Evolutionary conservation across 805 yeast genomes (phyloP).

Genomic region (Candida suzukii): DNA sequence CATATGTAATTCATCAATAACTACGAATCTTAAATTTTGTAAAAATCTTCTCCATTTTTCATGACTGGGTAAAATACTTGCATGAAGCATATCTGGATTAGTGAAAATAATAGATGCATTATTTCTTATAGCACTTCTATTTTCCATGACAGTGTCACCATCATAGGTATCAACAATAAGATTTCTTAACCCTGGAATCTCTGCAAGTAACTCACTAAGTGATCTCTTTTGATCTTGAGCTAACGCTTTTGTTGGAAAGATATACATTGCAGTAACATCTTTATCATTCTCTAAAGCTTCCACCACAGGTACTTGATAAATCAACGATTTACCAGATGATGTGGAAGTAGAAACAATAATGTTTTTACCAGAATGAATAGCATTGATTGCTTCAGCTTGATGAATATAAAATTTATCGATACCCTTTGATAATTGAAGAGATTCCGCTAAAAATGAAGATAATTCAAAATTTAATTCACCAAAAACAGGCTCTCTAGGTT

Average conservation of each 20-base stretch:
- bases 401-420: slow-evolving; percentile 63
- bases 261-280: slow-evolving; percentile 65
- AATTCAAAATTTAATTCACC: slow-evolving; percentile 34
- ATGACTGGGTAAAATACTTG: slow-evolving; percentile 75
- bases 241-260: slow-evolving; percentile 94
- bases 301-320: slow-evolving; percentile 83
- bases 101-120: slow-evolving; percentile 80
- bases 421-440: slow-evolving; percentile 41
- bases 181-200: slow-evolving; percentile 37
- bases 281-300: slow-evolving; percentile 34
- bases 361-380: slow-evolving; percentile 48
- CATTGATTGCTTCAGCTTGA: slow-evolving; percentile 71
- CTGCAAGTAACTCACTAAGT: slow-evolving; percentile 48
- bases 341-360: slow-evolving; percentile 92
- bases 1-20: slow-evolving; percentile 82
- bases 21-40: slow-evolving; percentile 55
- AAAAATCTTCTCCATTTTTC: slow-evolving; percentile 69
- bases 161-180: slow-evolving; percentile 75
- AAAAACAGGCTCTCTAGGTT: slow-evolving; percentile 38
- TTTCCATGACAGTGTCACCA: slow-evolving; percentile 75
- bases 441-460: slow-evolving; percentile 45
- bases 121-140: slow-evolving; percentile 47
- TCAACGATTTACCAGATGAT: slow-evolving; percentile 90
- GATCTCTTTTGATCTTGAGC: slow-evolving; percentile 95
- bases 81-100: slow-evolving; percentile 91